A percentile compares a stretch with the other conserved stretches of the same genome.
phyloP scores from a whole-genome alignment of 2,329 filamentous ascomycete species.

The Fusarium virguliforme region DNA sequence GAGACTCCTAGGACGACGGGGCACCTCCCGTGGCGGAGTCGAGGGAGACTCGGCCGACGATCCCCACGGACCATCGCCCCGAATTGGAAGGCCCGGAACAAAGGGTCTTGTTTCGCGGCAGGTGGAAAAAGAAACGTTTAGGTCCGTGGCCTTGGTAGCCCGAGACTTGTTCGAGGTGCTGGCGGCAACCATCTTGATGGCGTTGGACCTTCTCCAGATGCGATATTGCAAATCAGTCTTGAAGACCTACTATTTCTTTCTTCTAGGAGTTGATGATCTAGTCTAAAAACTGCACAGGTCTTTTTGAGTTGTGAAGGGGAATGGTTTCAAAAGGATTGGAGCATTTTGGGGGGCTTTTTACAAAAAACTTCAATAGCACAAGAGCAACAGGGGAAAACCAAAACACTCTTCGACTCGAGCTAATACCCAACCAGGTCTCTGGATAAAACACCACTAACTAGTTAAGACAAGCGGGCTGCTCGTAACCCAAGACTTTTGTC shows the following conservation, averaged over 20 bases:
- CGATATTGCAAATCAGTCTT: neutral
- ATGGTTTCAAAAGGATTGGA: neutral
- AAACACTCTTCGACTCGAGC: neutral
- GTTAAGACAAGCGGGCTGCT: neutral
- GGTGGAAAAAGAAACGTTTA: slow-evolving; percentile 8
- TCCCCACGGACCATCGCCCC: neutral
- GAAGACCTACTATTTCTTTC: neutral
- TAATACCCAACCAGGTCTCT: neutral
- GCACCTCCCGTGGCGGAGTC: slow-evolving; percentile 1
- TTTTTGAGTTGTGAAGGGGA: neutral
- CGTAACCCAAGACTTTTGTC: neutral
- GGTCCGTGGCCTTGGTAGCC: neutral
- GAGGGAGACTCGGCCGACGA: slow-evolving; percentile 1
- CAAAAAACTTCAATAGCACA: neutral
- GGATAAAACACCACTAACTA: neutral
- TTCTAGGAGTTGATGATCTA: too few species aligned
- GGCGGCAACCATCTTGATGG: neutral
- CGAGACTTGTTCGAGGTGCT: neutral
- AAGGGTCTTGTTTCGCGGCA: slow-evolving; percentile 2
- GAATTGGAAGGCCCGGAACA: neutral
- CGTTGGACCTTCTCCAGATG: neutral
- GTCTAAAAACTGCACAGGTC: neutral
- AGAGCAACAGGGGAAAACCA: neutral
- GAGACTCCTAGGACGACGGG: neutral
- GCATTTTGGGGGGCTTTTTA: neutral